A percentile compares a stretch with the other conserved stretches of the same genome.
These are phyloP conservation scores for Arthrobotrys entomopaga DNA, from an alignment of 2,329 filamentous ascomycete genomes.

Conservation along the genomic window DNA sequence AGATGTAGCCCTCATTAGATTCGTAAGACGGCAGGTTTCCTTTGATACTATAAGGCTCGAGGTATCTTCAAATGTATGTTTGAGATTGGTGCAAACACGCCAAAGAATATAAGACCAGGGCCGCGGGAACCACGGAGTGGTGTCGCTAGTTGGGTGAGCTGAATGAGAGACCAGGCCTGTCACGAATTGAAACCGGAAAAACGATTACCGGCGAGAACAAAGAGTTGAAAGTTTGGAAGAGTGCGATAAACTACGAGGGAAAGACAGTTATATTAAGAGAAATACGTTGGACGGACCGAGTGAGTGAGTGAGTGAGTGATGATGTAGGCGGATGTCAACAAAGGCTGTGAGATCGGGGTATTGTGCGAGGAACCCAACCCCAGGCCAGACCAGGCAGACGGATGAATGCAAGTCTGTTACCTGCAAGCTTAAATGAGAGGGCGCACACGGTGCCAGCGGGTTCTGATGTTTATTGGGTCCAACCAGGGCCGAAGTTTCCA, in stretches of 20 bases:
- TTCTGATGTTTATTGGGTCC: conserved; percentile 3
- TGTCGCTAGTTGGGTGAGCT: not conserved
- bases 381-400: conserved; percentile 24
- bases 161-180: conserved; percentile 3
- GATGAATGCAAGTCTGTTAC: conserved; percentile 30
- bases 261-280: conserved; percentile 4
- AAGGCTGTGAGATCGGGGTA: conserved; percentile 19
- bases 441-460: not conserved
- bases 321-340: conserved; percentile 16
- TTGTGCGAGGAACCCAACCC: conserved; percentile 12
- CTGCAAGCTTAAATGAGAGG: conserved; percentile 26
- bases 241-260: not conserved
- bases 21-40: conserved; percentile 1
- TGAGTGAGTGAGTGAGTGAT: not conserved
- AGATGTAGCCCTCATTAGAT: conserved; percentile 11
- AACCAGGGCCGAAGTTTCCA: not conserved
- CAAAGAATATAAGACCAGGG: not conserved
- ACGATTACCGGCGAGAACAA: conserved; percentile 13
- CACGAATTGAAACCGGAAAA: conserved; percentile 5
- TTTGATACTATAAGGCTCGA: conserved; percentile 15
- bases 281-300: not conserved
- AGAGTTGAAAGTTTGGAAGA: conserved; percentile 9
- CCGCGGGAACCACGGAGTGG: conserved; percentile 14
- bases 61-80: conserved; percentile 9
- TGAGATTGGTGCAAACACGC: conserved; percentile 24